phyloP scores from a whole-genome alignment of 768 basidiomycete species.

The Obba rivulosa region DNA sequence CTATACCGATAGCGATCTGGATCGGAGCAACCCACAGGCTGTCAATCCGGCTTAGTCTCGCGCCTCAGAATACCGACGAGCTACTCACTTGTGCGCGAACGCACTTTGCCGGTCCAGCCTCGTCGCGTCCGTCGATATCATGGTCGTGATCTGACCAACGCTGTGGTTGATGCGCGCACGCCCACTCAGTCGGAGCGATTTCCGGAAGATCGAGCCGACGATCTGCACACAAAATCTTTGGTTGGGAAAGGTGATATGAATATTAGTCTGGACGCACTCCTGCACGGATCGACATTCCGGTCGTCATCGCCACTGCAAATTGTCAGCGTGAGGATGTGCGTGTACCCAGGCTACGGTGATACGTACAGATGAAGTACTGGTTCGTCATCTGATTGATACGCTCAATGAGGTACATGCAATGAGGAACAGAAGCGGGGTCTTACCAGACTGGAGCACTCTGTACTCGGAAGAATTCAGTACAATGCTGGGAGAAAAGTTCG shows the following conservation, averaged over 20 bases:
- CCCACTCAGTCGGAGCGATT: slow-evolving; percentile 62
- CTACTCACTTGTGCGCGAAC: slow-evolving; percentile 27
- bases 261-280: slow-evolving; percentile 28
- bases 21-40: slow-evolving; percentile 61
- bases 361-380: slow-evolving; percentile 37
- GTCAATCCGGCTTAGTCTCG: background rate
- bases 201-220: slow-evolving; percentile 51
- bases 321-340: background rate
- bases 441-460: slow-evolving; percentile 31
- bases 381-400: slow-evolving; percentile 30
- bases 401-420: background rate
- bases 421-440: background rate
- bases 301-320: slow-evolving; percentile 37
- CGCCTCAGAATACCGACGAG: background rate
- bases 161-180: slow-evolving; percentile 52
- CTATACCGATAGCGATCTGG: slow-evolving; percentile 56
- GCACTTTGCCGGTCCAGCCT: slow-evolving; percentile 47
- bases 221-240: slow-evolving; percentile 18
- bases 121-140: slow-evolving; percentile 61
- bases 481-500: background rate
- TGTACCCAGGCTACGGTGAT: background rate
- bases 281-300: slow-evolving; percentile 43
- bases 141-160: slow-evolving; percentile 63
- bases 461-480: slow-evolving; percentile 4
- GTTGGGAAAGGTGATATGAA: background rate